These are phyloP conservation scores for Edaphochlamys debaryana DNA, from an alignment of 139 green algal species.

Conservation along the genomic window DNA sequence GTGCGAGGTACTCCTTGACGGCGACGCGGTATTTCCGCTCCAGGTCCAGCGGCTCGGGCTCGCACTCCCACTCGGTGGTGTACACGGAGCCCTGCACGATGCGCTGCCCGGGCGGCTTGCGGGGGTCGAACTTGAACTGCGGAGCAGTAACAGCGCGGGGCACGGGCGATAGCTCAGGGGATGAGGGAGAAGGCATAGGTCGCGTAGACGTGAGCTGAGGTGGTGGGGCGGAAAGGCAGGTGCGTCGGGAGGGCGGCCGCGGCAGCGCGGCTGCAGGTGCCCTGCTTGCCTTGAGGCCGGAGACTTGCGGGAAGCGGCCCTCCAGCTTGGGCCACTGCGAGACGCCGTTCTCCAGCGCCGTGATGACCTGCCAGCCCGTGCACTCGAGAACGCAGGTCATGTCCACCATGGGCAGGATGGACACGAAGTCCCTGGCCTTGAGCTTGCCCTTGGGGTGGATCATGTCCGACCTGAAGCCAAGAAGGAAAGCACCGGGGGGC, in stretches of 20 bases:
- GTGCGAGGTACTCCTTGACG: slow-evolving; percentile 80
- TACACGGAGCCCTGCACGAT: slow-evolving; percentile 61
- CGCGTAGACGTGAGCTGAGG: too few species aligned
- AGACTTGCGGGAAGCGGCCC: slow-evolving; percentile 77
- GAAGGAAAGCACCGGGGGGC: too few species aligned
- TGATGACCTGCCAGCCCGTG: slow-evolving; percentile 65
- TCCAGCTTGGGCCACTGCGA: slow-evolving; percentile 71
- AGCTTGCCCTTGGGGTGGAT: slow-evolving; percentile 59
- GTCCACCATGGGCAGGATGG: slow-evolving; percentile 83
- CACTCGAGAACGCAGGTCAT: slow-evolving; percentile 41
- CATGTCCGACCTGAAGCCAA: slow-evolving; percentile 42
- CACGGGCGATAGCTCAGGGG: too few species aligned
- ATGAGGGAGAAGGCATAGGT: too few species aligned
- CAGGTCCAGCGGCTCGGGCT: slow-evolving; percentile 53
- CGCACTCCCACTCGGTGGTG: slow-evolving; percentile 35
- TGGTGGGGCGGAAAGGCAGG: too few species aligned
- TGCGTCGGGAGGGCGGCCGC: too few species aligned
- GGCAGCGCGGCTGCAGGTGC: too few species aligned
- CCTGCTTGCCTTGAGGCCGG: slow-evolving; percentile 26
- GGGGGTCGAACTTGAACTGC: slow-evolving; percentile 79
- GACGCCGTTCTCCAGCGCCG: slow-evolving; percentile 78
- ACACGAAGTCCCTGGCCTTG: slow-evolving; percentile 68
- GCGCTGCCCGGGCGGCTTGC: slow-evolving; percentile 47
- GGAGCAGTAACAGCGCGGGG: too few species aligned
- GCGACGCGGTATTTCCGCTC: slow-evolving; percentile 61